Evolutionary conservation across 129 eudicot species (phyloP), one percentile per base, ranked within the genome.

Genomic region (Helianthus tuberosus): DNA sequence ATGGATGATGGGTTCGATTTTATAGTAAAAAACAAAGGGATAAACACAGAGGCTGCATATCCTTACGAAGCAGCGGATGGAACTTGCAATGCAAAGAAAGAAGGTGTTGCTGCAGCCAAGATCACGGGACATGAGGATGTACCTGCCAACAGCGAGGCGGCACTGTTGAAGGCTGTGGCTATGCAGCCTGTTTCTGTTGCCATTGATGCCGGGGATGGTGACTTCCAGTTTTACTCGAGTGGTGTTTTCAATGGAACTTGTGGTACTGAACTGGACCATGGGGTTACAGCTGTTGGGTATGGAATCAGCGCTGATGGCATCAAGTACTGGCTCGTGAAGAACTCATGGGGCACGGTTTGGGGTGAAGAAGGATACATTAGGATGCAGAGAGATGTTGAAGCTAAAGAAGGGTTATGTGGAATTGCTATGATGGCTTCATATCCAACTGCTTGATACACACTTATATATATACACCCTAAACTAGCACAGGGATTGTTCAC

Each of bases 1-100:
- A 89, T 89, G 96, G 92, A 89, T 43, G 44, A 66, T 25, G 92
- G 90, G 35, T 89, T 86, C 57, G 92, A 89, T 9, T 89, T 79
- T 71, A 84, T 89, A 47, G 66, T 82, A 54, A 82, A 78, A 75
- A 72, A 78, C 66, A 61, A 29, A 61, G 66, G 66, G 66, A 61
- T 61, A 43, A 61, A 61, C 46, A 61, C 66, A 0, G 92, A 87
- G 86, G 59, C 38, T 10, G 60, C 36, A 57, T 89, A 89, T 59
- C 96, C 96, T 66, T 89, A 89, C 87, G 72, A 10, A 36, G 92
- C 85, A 25, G 41, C 23, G 25, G 90, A 87, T 68, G 87, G 77
- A 5, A 61, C 44, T 29, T 61, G 66, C 66, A 61, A 61, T 32
- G 32, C 20, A 61, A 61, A 29, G 17, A 61, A 61, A 32, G 44